These are phyloP conservation scores for Tulasnella calospora DNA, from an alignment of 768 basidiomycete species.

Conservation along the genomic window DNA sequence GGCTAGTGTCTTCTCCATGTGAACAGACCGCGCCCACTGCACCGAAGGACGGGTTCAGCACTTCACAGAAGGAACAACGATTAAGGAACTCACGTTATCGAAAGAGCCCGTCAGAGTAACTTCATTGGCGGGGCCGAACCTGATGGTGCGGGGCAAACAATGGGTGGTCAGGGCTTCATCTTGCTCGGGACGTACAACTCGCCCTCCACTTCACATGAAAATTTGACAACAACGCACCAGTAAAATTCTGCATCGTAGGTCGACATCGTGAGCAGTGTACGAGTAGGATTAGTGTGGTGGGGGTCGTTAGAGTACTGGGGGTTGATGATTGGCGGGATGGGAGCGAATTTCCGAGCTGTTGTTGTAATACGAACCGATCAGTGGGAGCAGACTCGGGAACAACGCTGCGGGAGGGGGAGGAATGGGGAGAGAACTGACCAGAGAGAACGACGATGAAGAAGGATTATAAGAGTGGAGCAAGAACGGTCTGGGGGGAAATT, in stretches of 20 bases:
- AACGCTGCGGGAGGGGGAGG: neutral
- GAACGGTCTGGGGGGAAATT: neutral
- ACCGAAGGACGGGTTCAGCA: neutral
- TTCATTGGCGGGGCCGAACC: slow-evolving; percentile 12
- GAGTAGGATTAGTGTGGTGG: neutral
- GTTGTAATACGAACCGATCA: neutral
- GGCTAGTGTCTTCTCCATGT: slow-evolving; percentile 18
- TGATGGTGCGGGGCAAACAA: slow-evolving; percentile 12
- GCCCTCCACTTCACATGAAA: neutral
- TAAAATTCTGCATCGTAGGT: slow-evolving; percentile 22
- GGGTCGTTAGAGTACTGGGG: neutral
- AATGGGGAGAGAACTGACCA: neutral
- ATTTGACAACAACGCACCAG: slow-evolving; percentile 22
- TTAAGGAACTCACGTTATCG: slow-evolving; percentile 25
- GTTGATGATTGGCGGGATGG: neutral
- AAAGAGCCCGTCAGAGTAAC: slow-evolving; percentile 26
- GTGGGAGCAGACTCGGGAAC: neutral
- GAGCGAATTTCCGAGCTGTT: neutral
- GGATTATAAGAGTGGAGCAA: neutral
- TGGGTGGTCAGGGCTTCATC: neutral
- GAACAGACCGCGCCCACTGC: slow-evolving; percentile 24
- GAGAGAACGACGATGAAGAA: neutral
- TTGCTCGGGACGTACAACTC: neutral
- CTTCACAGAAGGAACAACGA: neutral
- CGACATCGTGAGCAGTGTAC: neutral